Evolutionary conservation across 805 yeast species (phyloP).

Genomic region (Pichia insulana): DNA sequence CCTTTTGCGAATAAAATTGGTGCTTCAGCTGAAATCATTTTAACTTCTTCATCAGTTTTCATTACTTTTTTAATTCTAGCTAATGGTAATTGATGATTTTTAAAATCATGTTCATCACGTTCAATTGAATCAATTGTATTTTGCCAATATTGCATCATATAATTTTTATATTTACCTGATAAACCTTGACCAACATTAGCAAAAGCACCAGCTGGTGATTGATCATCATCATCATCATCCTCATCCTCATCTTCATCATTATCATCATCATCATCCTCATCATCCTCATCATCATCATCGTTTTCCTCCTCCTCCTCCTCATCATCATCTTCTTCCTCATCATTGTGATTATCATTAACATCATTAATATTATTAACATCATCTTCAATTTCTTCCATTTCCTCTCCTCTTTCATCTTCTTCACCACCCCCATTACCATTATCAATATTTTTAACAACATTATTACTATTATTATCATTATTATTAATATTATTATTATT

Average conservation of each 20-base stretch:
- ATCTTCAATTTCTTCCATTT: too few relatives aligned
- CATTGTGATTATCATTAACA: not conserved
- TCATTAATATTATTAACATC: not conserved
- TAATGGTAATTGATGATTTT: conserved; percentile 87
- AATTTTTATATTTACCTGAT: conserved; percentile 68
- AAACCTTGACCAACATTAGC: conserved; percentile 90
- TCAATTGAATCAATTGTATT: conserved; percentile 88
- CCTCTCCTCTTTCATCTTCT: not conserved
- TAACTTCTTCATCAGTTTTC: conserved; percentile 96
- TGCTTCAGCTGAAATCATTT: conserved; percentile 97
- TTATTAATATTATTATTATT: too few relatives aligned
- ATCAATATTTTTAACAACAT: too few relatives aligned
- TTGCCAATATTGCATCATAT: conserved; percentile 97
- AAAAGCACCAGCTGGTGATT: conserved; percentile 28
- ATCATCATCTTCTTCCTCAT: not conserved
- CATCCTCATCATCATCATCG: conserved; percentile 11
- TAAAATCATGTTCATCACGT: conserved; percentile 81
- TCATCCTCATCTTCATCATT: conserved; percentile 25
- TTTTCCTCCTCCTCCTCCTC: not conserved
- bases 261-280: conserved; percentile 16
- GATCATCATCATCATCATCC: conserved; percentile 16
- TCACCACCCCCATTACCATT: too few relatives aligned
- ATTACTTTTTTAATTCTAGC: conserved; percentile 95
- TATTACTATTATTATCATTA: too few relatives aligned
- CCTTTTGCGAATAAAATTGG: conserved; percentile 97